Evolutionary conservation across 331 rosid species (phyloP).

Genomic region (Telfairia occidentalis): DNA sequence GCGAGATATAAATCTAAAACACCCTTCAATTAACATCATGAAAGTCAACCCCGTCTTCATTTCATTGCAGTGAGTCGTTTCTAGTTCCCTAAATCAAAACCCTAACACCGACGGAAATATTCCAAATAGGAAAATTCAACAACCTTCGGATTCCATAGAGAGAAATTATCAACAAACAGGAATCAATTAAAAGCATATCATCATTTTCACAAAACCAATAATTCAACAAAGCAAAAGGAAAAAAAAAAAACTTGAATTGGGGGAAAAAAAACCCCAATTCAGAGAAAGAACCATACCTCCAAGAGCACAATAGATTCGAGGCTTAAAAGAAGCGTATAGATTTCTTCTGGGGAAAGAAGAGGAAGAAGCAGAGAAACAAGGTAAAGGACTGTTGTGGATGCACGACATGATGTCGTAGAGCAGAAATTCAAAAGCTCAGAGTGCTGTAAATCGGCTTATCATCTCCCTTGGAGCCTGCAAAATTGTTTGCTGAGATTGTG

Average conservation of each 20-base stretch:
- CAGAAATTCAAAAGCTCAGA: background rate
- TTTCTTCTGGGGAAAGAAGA: constrained; percentile 26
- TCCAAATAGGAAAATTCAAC: background rate
- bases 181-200: background rate
- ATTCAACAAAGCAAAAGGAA: too few relatives aligned
- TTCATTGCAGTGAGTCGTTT: background rate
- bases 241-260: background rate
- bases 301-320: constrained; percentile 43
- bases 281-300: constrained; percentile 32
- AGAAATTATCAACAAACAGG: background rate
- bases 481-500: background rate
- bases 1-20: background rate
- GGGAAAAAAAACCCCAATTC: background rate
- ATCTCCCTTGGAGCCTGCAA: background rate
- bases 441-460: constrained; percentile 5
- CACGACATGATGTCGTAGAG: constrained; percentile 34
- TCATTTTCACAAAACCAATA: background rate
- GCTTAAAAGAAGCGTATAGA: constrained; percentile 22
- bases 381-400: constrained; percentile 27
- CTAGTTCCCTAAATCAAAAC: background rate
- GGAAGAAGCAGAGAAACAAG: constrained; percentile 31
- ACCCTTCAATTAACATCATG: background rate
- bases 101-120: background rate
- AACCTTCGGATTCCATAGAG: background rate
- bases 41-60: background rate